Percentiles rank a stretch among this genome's conserved stretches.
phyloP scores from a whole-genome alignment of 2,329 filamentous ascomycete genomes.

The Colletotrichum falcatum region DNA sequence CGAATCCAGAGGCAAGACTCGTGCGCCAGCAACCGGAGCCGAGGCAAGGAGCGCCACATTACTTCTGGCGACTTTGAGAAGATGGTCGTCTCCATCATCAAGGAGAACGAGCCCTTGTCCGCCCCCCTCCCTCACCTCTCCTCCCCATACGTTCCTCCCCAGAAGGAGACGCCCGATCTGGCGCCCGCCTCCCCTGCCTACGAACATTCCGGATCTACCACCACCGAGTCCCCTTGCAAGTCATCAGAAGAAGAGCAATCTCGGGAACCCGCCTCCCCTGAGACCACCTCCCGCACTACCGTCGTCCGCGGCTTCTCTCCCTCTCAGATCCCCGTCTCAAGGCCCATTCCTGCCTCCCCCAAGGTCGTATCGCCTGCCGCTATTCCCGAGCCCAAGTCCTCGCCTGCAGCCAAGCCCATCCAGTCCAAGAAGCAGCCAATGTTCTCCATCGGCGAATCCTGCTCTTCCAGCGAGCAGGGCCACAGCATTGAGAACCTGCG shows the following conservation, averaged over 20 bases:
- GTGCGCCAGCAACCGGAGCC: constrained; percentile 75
- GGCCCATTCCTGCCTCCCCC: constrained; percentile 61
- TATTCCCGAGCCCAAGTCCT: constrained; percentile 71
- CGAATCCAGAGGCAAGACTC: constrained; percentile 79
- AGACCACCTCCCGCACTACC: constrained; percentile 68
- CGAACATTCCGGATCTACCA: constrained; percentile 58
- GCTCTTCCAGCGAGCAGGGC: constrained; percentile 74
- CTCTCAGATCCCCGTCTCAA: constrained; percentile 69
- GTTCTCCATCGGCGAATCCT: constrained; percentile 83
- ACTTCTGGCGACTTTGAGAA: constrained; percentile 94
- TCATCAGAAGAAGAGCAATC: constrained; percentile 69
- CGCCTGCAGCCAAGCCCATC: constrained; percentile 73
- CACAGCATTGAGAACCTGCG: constrained; percentile 61
- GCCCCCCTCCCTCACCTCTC: constrained; percentile 62
- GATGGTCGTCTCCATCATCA: constrained; percentile 93
- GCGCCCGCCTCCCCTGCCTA: constrained; percentile 47
- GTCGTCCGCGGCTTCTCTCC: constrained; percentile 90
- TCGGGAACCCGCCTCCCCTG: constrained; percentile 51
- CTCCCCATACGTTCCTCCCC: constrained; percentile 54
- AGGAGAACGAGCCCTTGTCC: constrained; percentile 79
- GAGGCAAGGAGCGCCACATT: constrained; percentile 85
- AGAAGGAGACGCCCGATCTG: constrained; percentile 57
- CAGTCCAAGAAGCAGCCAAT: constrained; percentile 72
- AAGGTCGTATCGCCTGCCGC: constrained; percentile 64
- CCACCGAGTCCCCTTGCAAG: constrained; percentile 65